Conservation (phyloP, 495 filamentous ascomycete genomes). For the Choiromyces venosus region DNA sequence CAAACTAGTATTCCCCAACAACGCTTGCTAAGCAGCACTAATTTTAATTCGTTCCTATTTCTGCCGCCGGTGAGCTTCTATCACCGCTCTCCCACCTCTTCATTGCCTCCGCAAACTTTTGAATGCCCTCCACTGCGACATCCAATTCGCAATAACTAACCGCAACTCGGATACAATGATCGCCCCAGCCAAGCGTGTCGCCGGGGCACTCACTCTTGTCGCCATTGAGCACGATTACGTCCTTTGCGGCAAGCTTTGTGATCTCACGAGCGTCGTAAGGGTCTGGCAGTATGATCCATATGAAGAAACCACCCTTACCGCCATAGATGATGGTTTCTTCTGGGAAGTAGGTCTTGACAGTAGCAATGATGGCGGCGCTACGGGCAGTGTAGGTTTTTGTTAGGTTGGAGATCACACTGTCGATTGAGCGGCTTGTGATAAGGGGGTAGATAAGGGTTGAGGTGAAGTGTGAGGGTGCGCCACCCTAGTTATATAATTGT, state of each 20-base stretch:
- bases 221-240: conserved; percentile 30
- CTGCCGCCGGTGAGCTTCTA: background rate
- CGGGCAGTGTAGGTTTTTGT: conserved; percentile 26
- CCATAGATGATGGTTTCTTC: conserved; percentile 21
- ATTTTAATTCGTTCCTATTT: conserved; percentile 9
- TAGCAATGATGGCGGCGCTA: conserved; percentile 12
- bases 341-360: conserved; percentile 26
- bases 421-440: conserved; percentile 26
- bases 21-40: background rate
- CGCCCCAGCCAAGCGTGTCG: conserved; percentile 26
- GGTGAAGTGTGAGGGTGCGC: conserved; percentile 32
- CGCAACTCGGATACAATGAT: conserved; percentile 31
- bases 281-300: conserved; percentile 30
- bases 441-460: conserved; percentile 28
- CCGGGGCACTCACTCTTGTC: conserved; percentile 37
- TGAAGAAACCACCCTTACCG: conserved; percentile 38
- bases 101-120: conserved; percentile 30
- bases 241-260: conserved; percentile 20
- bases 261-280: conserved; percentile 30
- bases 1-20: background rate
- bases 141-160: conserved; percentile 35
- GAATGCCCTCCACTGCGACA: conserved; percentile 34
- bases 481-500: conserved; percentile 24
- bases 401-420: conserved; percentile 12
- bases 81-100: conserved; percentile 27